Evolutionary conservation across 345 rosid species (phyloP), one percentile per base, ranked within the genome.

Genomic region (Triadica sebifera): DNA sequence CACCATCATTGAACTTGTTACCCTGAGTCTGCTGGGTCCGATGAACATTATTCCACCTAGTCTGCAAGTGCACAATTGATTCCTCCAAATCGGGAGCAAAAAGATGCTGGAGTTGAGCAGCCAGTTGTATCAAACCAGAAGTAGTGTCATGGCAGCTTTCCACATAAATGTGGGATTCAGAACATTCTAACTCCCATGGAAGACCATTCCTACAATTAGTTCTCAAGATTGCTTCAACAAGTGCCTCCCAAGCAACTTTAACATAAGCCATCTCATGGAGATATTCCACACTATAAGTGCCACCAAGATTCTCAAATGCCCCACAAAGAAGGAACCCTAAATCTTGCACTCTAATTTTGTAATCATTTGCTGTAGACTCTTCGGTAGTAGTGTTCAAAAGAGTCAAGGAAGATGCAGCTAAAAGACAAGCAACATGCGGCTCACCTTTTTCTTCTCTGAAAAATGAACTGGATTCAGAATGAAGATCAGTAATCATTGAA

Each of bases 71-170:
- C 74, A 86, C 87, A 77, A 88, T 77, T 45, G 96, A 87, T 83
- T 91, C 96, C 88, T 95, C 99, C 80, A 89, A 65, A 73, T 91
- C 94, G 75, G 99, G 99, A 68, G 96, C 98, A 84, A 90, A 80
- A 65, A 95, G 78, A 83, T 84, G 89, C 78, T 91, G 98, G 65
- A 95, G 87, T 81, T 91, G 99, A 37, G 89, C 73, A 69, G 83
- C 91, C 89, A 95, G 85, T 60, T 80, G 80, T 70, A 88, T 89
- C 85, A 95, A 82, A 77, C 88, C 98, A 74, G 75, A 77, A 25
- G 97, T 95, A 41, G 94, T 91, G 76, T 95, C 98, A 79, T 86
- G 86, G 86, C 99, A 93, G 79, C 98, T 90, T 78, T 87, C 94
- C 76, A 95, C 69, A 55, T 72, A 65, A 41, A 93, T 81, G 60